Evolutionary conservation across 345 rosid species (phyloP), one percentile per base, ranked within the genome.

Genomic region (Sisymbrium irio): DNA sequence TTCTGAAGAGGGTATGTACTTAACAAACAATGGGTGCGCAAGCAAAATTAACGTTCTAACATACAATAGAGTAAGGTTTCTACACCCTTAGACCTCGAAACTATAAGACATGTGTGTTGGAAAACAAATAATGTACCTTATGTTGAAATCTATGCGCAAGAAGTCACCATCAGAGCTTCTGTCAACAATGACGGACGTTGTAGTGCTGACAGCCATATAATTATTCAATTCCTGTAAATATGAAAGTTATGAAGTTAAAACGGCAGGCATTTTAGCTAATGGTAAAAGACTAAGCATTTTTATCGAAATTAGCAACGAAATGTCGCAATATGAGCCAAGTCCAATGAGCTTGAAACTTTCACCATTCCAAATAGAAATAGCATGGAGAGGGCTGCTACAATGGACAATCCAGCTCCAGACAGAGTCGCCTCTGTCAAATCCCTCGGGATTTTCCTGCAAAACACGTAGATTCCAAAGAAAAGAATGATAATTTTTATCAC

Each of bases 361-460:
- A 96, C 99, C 99, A 96, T 96, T 74, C 99, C 99, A 85, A 96
- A 96, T 82, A 96, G 85, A 84, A 95, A 85, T 71, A 95, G 13
- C 94, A 95, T 95, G 59, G 83, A 64, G 7, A 95, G 83, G 9
- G 98, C 99, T 9, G 99, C 97, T 72, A 89, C 19, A 30, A 96
- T 85, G 9, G 99, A 96, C 77, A 92, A 79, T 78, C 98, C 99
- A 40, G 98, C 98, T 73, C 99, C 98, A 9, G 98, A 92, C 33
- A 96, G 66, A 41, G 98, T 87, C 39, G 99, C 99, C 83, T 92
- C 98, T 0, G 99, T 96, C 87, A 96, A 88, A 83, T 96, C 99
- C 79, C 99, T 88, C 11, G 99, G 99, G 59, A 92, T 96, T 87
- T 92, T 96, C 90, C 99, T 96, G 93, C 65, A 81, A 22, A 7